Percentiles rank a stretch among this genome's conserved stretches.
Evolutionary conservation across 208 protist genomes (phyloP).

Genomic region (Trypanosoma cruzi): DNA sequence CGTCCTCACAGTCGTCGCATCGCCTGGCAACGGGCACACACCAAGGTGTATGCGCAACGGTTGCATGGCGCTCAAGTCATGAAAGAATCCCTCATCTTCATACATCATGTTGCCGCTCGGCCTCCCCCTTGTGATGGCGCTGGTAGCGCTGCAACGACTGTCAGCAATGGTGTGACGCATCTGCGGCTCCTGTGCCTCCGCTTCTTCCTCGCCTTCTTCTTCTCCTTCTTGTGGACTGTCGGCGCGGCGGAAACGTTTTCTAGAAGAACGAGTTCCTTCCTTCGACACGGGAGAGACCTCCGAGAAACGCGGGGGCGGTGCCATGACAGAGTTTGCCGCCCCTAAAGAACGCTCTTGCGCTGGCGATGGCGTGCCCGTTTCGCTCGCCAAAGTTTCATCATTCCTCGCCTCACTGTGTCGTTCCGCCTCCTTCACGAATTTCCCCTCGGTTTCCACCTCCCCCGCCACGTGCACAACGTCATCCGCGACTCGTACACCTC

Average conservation of each 20-base stretch:
- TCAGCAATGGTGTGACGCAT: not conserved
- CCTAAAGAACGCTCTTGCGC: conserved; percentile 1
- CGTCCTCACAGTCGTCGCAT: not conserved
- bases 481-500: not conserved
- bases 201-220: not conserved
- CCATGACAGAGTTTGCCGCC: not conserved
- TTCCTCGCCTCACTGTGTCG: not conserved
- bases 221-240: conserved; percentile 1
- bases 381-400: not conserved
- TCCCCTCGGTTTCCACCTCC: no score
- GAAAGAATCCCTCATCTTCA: conserved; percentile 33
- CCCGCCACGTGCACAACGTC: not conserved
- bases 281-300: not conserved
- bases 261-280: not conserved
- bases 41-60: conserved; percentile 48
- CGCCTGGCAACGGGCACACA: conserved; percentile 46
- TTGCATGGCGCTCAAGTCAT: conserved; percentile 37
- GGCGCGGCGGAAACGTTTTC: not conserved
- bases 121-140: not conserved
- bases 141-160: conserved; percentile 5
- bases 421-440: no score
- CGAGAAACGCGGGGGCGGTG: not conserved
- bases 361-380: not conserved
- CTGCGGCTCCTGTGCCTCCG: not conserved
- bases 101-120: conserved; percentile 3